These are phyloP conservation scores for Diplocarpon mali DNA, from an alignment of 2,329 filamentous ascomycete genomes.

Conservation along the genomic window DNA sequence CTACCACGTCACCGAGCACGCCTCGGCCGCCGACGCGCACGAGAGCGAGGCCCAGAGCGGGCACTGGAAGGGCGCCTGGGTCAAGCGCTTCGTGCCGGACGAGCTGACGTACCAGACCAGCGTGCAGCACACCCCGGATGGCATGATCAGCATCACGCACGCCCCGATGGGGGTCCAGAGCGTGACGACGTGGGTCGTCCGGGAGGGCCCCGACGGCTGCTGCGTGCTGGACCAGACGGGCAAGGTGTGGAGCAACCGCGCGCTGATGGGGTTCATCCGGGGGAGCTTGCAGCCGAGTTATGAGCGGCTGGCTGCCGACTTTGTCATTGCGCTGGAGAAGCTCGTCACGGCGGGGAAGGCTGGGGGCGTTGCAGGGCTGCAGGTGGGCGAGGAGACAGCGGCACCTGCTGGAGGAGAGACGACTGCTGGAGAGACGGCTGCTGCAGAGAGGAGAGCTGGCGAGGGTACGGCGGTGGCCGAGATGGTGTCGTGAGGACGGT, in stretches of 20 bases:
- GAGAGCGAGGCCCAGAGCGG: conserved; percentile 66
- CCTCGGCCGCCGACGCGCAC: too few relatives aligned
- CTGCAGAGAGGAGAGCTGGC: neutral
- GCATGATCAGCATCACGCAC: conserved; percentile 23
- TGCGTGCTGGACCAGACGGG: conserved; percentile 74
- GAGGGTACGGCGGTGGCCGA: neutral
- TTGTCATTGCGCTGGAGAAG: conserved; percentile 39
- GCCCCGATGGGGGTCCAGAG: conserved; percentile 30
- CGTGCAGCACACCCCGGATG: conserved; percentile 15
- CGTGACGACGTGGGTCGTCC: conserved; percentile 56
- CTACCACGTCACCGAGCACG: conserved; percentile 18
- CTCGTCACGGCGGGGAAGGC: neutral
- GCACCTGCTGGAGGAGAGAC: too few relatives aligned
- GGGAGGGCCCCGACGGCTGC: conserved; percentile 61
- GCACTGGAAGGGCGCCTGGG: conserved; percentile 65
- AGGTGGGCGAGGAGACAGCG: neutral
- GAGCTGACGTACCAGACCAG: conserved; percentile 19
- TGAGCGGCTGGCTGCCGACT: conserved; percentile 50
- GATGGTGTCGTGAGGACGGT: neutral
- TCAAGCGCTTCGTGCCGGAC: conserved; percentile 21
- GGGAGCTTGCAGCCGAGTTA: conserved; percentile 70
- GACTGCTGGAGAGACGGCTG: neutral
- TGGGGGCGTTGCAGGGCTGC: neutral
- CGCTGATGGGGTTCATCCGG: conserved; percentile 67
- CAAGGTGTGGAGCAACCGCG: conserved; percentile 64